These are phyloP conservation scores for Cercospora sojina DNA, from an alignment of 2,329 filamentous ascomycete species.

Conservation along the genomic window DNA sequence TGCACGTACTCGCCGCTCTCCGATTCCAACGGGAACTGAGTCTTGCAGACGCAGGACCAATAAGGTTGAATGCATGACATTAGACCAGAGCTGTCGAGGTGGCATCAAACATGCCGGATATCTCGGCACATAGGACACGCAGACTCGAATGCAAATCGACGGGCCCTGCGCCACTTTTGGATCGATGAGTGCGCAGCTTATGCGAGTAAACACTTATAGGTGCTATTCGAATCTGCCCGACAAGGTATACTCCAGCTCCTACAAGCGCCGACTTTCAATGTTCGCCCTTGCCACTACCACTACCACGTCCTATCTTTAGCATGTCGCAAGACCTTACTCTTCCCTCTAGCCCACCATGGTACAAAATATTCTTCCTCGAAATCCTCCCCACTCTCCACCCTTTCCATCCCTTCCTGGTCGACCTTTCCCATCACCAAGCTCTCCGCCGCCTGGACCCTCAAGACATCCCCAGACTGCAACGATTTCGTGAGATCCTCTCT, in stretches of 20 bases:
- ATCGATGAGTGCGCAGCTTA: not conserved
- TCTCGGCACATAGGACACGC: not conserved
- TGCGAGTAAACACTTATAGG: not conserved
- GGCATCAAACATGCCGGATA: not conserved
- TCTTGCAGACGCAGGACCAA: not conserved
- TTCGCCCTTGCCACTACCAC: not conserved
- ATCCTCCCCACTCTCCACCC: not conserved
- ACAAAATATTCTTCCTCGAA: not conserved
- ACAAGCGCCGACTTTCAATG: not conserved
- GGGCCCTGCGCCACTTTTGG: not conserved
- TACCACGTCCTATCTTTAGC: not conserved
- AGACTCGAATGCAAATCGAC: not conserved
- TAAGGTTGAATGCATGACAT: not conserved
- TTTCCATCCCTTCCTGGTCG: not conserved
- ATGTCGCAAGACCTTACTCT: not conserved
- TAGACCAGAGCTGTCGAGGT: not conserved
- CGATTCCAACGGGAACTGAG: not conserved
- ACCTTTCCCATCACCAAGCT: not conserved
- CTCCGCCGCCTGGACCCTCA: not conserved
- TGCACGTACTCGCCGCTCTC: not conserved
- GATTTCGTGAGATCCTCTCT: not conserved
- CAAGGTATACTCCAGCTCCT: not conserved
- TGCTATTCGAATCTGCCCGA: not conserved
- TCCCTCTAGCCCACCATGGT: not conserved
- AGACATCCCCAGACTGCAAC: not conserved